Evolutionary conservation across 495 filamentous ascomycete species (phyloP).

Genomic region (Tuber melanosporum): DNA sequence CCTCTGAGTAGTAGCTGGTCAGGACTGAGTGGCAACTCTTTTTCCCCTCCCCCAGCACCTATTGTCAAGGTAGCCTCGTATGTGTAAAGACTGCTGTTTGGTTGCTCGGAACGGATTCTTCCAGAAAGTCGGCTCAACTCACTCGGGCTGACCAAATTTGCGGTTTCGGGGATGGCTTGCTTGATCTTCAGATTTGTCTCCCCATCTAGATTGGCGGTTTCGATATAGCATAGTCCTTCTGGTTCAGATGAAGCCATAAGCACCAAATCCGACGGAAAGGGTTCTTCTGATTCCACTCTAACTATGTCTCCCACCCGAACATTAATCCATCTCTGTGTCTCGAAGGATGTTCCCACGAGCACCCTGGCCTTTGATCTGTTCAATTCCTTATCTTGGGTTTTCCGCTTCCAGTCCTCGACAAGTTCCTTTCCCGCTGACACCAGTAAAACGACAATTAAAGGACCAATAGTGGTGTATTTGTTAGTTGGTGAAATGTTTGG

Average conservation of each 20-base stretch:
- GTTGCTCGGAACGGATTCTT: constrained; percentile 86
- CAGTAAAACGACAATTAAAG: constrained; percentile 76
- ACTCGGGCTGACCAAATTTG: constrained; percentile 72
- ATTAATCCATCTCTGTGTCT: constrained; percentile 85
- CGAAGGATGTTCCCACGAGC: constrained; percentile 74
- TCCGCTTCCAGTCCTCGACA: constrained; percentile 88
- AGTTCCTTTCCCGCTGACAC: constrained; percentile 94
- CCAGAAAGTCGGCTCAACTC: constrained; percentile 84
- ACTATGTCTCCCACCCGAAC: constrained; percentile 91
- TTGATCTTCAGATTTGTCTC: constrained; percentile 99
- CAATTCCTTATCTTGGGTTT: constrained; percentile 74
- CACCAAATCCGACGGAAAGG: constrained; percentile 92
- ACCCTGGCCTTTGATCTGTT: constrained; percentile 85
- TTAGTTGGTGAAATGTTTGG: constrained; percentile 92
- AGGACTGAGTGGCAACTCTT: constrained; percentile 74
- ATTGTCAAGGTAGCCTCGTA: constrained; percentile 96
- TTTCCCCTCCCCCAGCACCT: constrained; percentile 88
- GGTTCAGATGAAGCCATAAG: constrained; percentile 92
- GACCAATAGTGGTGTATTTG: constrained; percentile 89
- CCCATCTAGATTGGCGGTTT: constrained; percentile 96
- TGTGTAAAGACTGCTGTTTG: constrained; percentile 96
- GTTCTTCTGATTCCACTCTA: constrained; percentile 88
- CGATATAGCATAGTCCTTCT: constrained; percentile 96
- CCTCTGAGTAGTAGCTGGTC: constrained; percentile 86
- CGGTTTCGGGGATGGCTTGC: constrained; percentile 92